These are phyloP conservation scores for Aschersonia sp. DNA, from an alignment of 2,329 filamentous ascomycete genomes.

Conservation along the genomic window DNA sequence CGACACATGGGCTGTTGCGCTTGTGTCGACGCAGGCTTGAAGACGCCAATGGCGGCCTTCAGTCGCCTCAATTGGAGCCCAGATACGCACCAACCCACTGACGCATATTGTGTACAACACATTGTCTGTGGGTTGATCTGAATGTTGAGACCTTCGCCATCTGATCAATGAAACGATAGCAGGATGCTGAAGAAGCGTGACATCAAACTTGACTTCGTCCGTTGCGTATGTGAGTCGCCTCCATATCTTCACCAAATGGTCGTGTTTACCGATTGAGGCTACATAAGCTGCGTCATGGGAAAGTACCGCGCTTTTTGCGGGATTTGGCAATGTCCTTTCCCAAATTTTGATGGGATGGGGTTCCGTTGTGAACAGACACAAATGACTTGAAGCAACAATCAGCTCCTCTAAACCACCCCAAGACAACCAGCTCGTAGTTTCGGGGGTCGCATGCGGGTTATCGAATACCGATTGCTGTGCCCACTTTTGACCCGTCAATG, in stretches of 20 bases:
- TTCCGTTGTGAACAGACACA: conserved; percentile 51
- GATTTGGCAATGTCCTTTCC: conserved; percentile 59
- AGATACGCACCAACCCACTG: conserved; percentile 69
- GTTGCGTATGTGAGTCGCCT: conserved; percentile 70
- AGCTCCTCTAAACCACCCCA: conserved; percentile 84
- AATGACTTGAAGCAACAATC: conserved; percentile 54
- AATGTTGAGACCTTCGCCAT: conserved; percentile 68
- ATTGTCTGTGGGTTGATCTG: conserved; percentile 69
- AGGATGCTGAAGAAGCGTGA: conserved; percentile 80
- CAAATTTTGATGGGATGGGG: conserved; percentile 46
- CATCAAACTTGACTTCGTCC: conserved; percentile 75
- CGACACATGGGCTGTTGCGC: background rate
- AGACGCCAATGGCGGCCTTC: conserved; percentile 59
- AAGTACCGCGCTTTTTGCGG: conserved; percentile 58
- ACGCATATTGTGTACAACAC: conserved; percentile 80
- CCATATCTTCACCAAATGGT: conserved; percentile 87
- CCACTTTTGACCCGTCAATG: conserved; percentile 29
- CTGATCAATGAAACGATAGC: conserved; percentile 65
- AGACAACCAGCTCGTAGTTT: conserved; percentile 43
- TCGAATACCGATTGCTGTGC: conserved; percentile 47
- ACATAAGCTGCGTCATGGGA: conserved; percentile 82
- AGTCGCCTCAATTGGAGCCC: conserved; percentile 63
- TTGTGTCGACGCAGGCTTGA: conserved; percentile 69
- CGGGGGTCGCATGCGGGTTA: conserved; percentile 15
- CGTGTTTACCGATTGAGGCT: conserved; percentile 63